These are phyloP conservation scores for Sarocladiaceae sp. DNA, from an alignment of 2,329 filamentous ascomycete species.

Conservation along the genomic window DNA sequence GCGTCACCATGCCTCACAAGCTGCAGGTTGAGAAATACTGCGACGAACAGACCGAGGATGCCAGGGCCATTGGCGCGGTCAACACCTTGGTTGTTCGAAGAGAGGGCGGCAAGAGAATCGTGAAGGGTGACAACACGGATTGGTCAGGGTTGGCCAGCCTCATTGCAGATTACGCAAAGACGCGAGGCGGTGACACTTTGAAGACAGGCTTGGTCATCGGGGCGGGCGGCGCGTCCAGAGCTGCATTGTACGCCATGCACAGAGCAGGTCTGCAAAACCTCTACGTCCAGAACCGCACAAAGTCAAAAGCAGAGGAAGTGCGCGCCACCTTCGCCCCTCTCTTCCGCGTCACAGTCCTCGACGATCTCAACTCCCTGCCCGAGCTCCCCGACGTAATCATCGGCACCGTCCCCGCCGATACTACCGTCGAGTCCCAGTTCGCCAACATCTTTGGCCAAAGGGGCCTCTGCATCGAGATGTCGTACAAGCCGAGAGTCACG, in stretches of 20 bases:
- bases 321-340: neutral
- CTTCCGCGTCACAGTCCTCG: neutral
- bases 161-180: neutral
- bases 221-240: conserved; percentile 1
- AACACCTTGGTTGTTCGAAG: conserved; percentile 5
- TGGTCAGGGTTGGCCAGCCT: conserved; percentile 6
- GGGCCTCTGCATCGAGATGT: conserved; percentile 9
- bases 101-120: neutral
- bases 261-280: neutral
- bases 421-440: neutral
- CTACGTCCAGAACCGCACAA: conserved; percentile 1
- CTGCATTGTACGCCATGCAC: conserved; percentile 4
- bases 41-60: neutral
- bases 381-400: neutral
- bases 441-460: neutral
- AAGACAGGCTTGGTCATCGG: conserved; percentile 8
- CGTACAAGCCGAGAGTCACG: conserved; percentile 5
- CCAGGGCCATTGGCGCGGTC: conserved; percentile 1
- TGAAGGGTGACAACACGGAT: conserved; percentile 6
- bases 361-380: neutral
- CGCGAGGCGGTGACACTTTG: neutral
- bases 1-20: conserved; percentile 9
- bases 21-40: conserved; percentile 7
- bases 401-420: conserved; percentile 4
- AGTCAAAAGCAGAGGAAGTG: neutral